A percentile compares a stretch with the other conserved stretches of the same genome.
phyloP scores from a whole-genome alignment of 2,329 filamentous ascomycete genomes.

The Hymenoscyphus albidus region DNA sequence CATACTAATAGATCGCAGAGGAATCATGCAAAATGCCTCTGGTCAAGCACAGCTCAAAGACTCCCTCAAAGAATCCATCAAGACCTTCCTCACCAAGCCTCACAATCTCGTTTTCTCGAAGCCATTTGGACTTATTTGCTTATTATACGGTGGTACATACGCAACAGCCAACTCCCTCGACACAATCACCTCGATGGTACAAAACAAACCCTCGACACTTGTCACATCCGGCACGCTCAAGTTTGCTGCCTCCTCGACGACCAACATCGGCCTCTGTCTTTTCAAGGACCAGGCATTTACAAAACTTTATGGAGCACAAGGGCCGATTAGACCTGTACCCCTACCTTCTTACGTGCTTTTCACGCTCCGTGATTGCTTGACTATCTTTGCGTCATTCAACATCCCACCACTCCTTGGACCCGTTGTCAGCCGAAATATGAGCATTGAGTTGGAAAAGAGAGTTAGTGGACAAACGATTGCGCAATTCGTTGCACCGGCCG shows the following conservation, averaged over 20 bases:
- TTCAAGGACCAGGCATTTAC: slow-evolving; percentile 89
- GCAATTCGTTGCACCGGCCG: slow-evolving; percentile 76
- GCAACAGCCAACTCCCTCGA: slow-evolving; percentile 84
- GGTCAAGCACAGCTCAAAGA: slow-evolving; percentile 56
- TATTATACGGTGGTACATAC: slow-evolving; percentile 86
- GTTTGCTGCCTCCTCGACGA: slow-evolving; percentile 73
- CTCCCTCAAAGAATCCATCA: slow-evolving; percentile 58
- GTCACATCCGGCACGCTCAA: slow-evolving; percentile 75
- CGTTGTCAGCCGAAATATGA: slow-evolving; percentile 52
- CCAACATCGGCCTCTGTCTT: slow-evolving; percentile 81
- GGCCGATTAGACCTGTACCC: slow-evolving; percentile 56
- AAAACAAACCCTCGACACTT: slow-evolving; percentile 51
- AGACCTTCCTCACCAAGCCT: slow-evolving; percentile 54
- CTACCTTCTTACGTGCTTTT: slow-evolving; percentile 73
- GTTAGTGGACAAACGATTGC: slow-evolving; percentile 59
- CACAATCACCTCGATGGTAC: slow-evolving; percentile 65
- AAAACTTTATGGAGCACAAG: slow-evolving; percentile 69
- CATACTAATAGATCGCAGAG: slow-evolving; percentile 43
- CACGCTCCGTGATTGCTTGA: slow-evolving; percentile 76
- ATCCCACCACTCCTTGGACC: slow-evolving; percentile 76
- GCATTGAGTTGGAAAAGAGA: slow-evolving; percentile 47
- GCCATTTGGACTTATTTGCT: slow-evolving; percentile 65
- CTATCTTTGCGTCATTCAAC: slow-evolving; percentile 91
- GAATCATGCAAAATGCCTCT: slow-evolving; percentile 79
- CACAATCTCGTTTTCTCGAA: slow-evolving; percentile 59